Evolutionary conservation across 345 rosid genomes (phyloP).

Genomic region (Populus davidiana): DNA sequence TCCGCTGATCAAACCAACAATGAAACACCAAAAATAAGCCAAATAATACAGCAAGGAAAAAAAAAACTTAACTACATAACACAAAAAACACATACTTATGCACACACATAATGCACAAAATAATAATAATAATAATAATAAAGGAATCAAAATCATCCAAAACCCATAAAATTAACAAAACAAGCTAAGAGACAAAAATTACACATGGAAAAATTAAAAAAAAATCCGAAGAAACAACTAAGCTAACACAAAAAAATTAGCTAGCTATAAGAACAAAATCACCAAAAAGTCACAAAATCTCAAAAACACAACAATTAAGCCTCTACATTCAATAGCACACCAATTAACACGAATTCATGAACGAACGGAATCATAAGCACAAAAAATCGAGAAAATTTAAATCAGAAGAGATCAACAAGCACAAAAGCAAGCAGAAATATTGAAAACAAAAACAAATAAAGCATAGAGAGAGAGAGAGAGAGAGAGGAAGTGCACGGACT

Average conservation of each 20-base stretch:
- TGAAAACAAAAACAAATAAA: slow-evolving; percentile 1
- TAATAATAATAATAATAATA: not conserved
- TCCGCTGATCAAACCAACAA: slow-evolving; percentile 55
- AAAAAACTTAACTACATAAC: not conserved
- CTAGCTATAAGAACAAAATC: not conserved
- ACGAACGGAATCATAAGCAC: not conserved
- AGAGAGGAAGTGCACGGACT: slow-evolving; percentile 25
- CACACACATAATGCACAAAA: not conserved
- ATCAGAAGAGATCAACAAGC: not conserved
- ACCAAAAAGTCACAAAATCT: not conserved
- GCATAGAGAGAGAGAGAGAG: not conserved
- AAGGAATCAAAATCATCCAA: not conserved
- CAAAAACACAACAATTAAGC: not conserved
- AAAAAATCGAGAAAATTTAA: not conserved
- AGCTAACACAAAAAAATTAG: not conserved
- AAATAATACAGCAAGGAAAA: not conserved
- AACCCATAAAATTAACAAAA: not conserved
- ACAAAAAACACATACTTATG: not conserved
- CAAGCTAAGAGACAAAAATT: not conserved
- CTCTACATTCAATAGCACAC: not conserved
- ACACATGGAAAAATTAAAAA: not conserved
- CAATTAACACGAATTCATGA: slow-evolving; percentile 2
- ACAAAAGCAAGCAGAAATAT: not conserved
- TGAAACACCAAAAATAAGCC: slow-evolving; percentile 13
- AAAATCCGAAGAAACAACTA: not conserved